Percentiles rank a stretch among this genome's conserved stretches.
Evolutionary conservation across 495 filamentous ascomycete species (phyloP).

Genomic region (Geopyxis carbonaria): DNA sequence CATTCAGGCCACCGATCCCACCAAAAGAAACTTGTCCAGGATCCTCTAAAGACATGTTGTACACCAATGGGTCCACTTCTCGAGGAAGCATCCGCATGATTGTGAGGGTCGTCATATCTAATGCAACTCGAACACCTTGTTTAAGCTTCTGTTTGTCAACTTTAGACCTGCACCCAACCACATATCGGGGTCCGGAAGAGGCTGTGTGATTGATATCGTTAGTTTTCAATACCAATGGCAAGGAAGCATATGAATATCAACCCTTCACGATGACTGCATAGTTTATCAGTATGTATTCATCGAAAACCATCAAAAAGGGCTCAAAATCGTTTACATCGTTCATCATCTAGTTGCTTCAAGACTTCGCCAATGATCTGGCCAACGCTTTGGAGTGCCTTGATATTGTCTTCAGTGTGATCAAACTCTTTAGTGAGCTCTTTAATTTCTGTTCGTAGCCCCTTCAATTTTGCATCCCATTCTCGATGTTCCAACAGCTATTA

Average conservation of each 20-base stretch:
- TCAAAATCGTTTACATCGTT: slow-evolving; percentile 59
- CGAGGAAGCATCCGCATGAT: slow-evolving; percentile 99
- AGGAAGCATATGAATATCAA: slow-evolving; percentile 3
- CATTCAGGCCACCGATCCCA: slow-evolving; percentile 97
- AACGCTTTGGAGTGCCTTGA: slow-evolving; percentile 97
- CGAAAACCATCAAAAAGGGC: slow-evolving; percentile 2
- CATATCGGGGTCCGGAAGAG: slow-evolving; percentile 92
- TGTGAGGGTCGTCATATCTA: slow-evolving; percentile 99
- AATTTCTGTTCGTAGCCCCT: slow-evolving; percentile 77
- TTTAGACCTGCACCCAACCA: slow-evolving; percentile 95
- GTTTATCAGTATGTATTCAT: slow-evolving; percentile 11
- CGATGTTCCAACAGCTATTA: slow-evolving; percentile 73
- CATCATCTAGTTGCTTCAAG: slow-evolving; percentile 94
- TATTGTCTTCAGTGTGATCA: slow-evolving; percentile 95
- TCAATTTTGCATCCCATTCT: slow-evolving; percentile 97
- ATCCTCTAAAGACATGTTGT: slow-evolving; percentile 99
- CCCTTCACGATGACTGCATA: slow-evolving; percentile 23
- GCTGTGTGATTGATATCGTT: slow-evolving; percentile 43
- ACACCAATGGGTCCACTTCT: slow-evolving; percentile 95
- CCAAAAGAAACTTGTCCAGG: slow-evolving; percentile 95
- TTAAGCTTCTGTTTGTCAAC: slow-evolving; percentile 94
- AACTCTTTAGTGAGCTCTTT: slow-evolving; percentile 89
- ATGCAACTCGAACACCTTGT: slow-evolving; percentile 92
- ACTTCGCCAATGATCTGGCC: slow-evolving; percentile 99
- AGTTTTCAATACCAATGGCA: neutral